These are phyloP conservation scores for Beauveria pseudobassiana DNA, from an alignment of 2,329 filamentous ascomycete genomes.

Conservation along the genomic window DNA sequence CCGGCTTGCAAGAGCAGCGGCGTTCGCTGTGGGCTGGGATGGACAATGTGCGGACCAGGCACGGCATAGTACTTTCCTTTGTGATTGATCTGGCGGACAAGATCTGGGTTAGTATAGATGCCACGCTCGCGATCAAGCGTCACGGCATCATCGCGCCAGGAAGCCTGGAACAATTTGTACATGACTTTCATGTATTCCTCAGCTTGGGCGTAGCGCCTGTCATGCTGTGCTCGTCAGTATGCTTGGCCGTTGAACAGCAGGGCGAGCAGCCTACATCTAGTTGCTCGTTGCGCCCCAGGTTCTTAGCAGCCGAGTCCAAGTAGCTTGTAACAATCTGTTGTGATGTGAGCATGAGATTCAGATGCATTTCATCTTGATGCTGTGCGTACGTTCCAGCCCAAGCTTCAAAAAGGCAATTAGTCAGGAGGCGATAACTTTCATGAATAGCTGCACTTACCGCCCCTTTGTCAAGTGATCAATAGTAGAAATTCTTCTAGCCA, in stretches of 20 bases:
- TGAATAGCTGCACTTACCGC: not conserved
- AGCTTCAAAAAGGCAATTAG: conserved; percentile 24
- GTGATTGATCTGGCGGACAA: conserved; percentile 56
- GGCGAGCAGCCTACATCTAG: conserved; percentile 19
- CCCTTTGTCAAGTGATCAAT: conserved; percentile 60
- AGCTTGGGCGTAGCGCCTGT: conserved; percentile 48
- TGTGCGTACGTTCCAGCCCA: conserved; percentile 25
- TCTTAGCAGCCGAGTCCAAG: conserved; percentile 57
- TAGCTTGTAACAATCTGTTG: conserved; percentile 55
- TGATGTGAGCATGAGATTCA: not conserved
- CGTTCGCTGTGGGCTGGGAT: conserved; percentile 56
- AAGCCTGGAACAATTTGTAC: conserved; percentile 51
- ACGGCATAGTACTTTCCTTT: conserved; percentile 51
- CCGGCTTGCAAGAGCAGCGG: conserved; percentile 59
- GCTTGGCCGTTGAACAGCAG: not conserved
- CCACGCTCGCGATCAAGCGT: conserved; percentile 44
- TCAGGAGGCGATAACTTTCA: not conserved
- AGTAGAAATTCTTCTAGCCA: conserved; percentile 57
- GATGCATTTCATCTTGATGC: no score
- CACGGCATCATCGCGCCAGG: conserved; percentile 55
- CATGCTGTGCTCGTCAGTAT: conserved; percentile 16
- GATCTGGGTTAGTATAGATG: conserved; percentile 35
- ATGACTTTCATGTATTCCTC: conserved; percentile 53
- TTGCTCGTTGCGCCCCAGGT: conserved; percentile 51
- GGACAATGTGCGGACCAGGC: conserved; percentile 51